Base-by-base conservation (phyloP, 2,329 filamentous ascomycete genomes). In the Biscogniauxia mediterranea region DNA sequence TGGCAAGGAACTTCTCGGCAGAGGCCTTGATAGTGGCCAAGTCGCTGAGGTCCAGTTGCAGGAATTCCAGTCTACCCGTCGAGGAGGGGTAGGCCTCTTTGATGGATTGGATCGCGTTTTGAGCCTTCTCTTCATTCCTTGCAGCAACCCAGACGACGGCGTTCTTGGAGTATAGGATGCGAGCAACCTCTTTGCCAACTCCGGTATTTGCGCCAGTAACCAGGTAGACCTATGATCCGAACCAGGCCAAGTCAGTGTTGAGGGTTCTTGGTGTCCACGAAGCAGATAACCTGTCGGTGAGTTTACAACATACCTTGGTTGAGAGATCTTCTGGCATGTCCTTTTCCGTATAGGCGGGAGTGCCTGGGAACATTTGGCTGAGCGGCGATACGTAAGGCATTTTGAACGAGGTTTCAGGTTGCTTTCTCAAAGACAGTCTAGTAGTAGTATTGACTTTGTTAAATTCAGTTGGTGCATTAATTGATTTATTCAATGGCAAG, bases 201-300 rank as follows among this genome's bases (percentile, higher is more conserved):
- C 68, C 69, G 7, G 66, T 69, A 51, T 71, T 71, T 19, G 65
- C 66, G n/a, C 67, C 69, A 19, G 69, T 70, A 25, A 71, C 68
- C 3, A 70, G 17, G 52, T 64, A 69, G 51, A 70, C 66, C 58
- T 70, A 61, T 38, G 32, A 38, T 38, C 32, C 8, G 7, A 9
- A 15, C 32, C 32, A 3, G 32, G 32, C 9, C 23, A 23, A 23
- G 23, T 23, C 23, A 23, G 23, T 23, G 23, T 23, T 23, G 23
- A 23, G 23, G 23, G n/a, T n/a, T n/a, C n/a, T n/a, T n/a, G n/a
- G n/a, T n/a, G n/a, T n/a, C n/a, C n/a, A n/a, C n/a, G n/a, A n/a
- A n/a, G n/a, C n/a, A 23, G 23, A 5, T 5, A 23, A 23, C 23
- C 7, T 38, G 13, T 57, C 17, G 5, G 23, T 25, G 19, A 13